A percentile compares a stretch with the other conserved stretches of the same genome.
Conservation (phyloP, 2,329 filamentous ascomycete genomes). For the Microdochium bolleyi region DNA sequence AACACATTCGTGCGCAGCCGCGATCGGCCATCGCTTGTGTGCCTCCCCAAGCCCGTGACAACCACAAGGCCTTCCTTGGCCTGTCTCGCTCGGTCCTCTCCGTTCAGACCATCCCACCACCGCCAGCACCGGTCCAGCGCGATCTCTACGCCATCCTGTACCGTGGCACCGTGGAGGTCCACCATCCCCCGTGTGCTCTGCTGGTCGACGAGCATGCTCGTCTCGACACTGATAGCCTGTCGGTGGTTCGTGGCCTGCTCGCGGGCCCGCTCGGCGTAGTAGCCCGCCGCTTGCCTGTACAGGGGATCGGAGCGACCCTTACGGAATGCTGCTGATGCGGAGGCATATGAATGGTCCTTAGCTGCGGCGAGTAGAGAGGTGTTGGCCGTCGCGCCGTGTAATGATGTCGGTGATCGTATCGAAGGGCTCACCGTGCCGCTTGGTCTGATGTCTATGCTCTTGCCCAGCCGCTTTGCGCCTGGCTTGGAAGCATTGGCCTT, state of each 20-base stretch:
- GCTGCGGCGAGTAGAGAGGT: conserved; percentile 10
- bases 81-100: conserved; percentile 49
- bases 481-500: not conserved
- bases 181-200: conserved; percentile 56
- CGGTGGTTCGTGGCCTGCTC: conserved; percentile 52
- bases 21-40: conserved; percentile 69
- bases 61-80: conserved; percentile 57
- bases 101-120: conserved; percentile 68
- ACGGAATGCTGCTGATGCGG: conserved; percentile 32
- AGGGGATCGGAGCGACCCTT: conserved; percentile 60
- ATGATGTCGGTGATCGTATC: conserved; percentile 2
- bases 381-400: conserved; percentile 8
- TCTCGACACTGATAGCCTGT: conserved; percentile 53
- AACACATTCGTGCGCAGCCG: conserved; percentile 74
- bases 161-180: conserved; percentile 79
- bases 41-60: conserved; percentile 72
- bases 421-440: not conserved
- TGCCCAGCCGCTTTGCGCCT: not conserved
- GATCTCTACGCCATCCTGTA: conserved; percentile 75
- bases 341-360: conserved; percentile 18
- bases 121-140: conserved; percentile 54
- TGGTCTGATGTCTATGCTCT: not conserved
- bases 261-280: conserved; percentile 65
- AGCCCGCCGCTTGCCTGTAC: conserved; percentile 67
- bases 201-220: conserved; percentile 59